A percentile compares a stretch with the other conserved stretches of the same genome.
phyloP scores from a whole-genome alignment of 805 yeast genomes.

The Pichia manshurica region DNA sequence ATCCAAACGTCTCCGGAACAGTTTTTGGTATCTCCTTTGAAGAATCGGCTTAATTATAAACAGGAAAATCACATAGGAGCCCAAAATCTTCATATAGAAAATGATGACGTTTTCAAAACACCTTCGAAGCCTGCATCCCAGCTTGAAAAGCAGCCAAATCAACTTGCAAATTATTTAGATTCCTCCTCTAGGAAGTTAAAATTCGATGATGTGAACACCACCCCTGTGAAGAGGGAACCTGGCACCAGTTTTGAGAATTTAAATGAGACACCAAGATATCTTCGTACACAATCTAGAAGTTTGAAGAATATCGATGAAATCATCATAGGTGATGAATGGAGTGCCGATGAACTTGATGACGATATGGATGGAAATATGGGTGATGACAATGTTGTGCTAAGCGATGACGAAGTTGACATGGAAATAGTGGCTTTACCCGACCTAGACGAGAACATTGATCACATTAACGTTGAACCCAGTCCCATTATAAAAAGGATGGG shows the following conservation, averaged over 20 bases:
- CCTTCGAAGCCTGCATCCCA: constrained; percentile 20
- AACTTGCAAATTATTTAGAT: neutral
- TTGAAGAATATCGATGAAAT: constrained; percentile 7
- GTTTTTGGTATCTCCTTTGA: constrained; percentile 4
- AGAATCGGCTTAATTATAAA: neutral
- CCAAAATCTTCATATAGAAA: no score
- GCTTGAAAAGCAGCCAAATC: neutral
- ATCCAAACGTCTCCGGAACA: constrained; percentile 27
- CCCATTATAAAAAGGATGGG: constrained; percentile 11
- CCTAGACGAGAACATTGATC: neutral
- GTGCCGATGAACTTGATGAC: constrained; percentile 1
- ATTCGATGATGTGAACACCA: neutral
- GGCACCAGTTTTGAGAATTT: neutral
- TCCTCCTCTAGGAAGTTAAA: constrained; percentile 6
- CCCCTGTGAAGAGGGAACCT: constrained; percentile 14
- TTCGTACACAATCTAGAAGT: constrained; percentile 14
- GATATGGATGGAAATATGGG: neutral
- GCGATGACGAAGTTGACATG: neutral
- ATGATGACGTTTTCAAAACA: constrained; percentile 24
- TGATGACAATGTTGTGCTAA: neutral
- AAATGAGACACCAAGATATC: constrained; percentile 23
- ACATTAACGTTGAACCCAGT: constrained; percentile 11
- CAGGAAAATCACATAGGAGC: no score
- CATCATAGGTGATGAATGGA: constrained; percentile 8
- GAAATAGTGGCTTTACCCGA: neutral